A percentile compares a stretch with the other conserved stretches of the same genome.
Conservation (phyloP, 768 basidiomycete genomes). For the Panus rudis region DNA sequence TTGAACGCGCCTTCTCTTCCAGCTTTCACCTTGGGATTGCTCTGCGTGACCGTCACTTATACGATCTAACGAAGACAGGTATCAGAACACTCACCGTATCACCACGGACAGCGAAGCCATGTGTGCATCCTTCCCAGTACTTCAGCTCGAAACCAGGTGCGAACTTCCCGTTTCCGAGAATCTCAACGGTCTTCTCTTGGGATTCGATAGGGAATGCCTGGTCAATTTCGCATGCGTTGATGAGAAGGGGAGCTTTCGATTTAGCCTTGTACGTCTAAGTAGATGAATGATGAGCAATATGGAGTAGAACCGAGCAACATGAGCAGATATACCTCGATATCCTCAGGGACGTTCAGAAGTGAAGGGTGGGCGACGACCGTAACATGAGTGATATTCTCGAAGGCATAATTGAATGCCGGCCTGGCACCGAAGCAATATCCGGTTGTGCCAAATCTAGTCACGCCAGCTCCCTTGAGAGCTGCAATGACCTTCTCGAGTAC, state of each 20-base stretch:
- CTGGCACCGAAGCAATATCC: constrained; percentile 40
- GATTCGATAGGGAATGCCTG: constrained; percentile 25
- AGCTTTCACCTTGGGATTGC: constrained; percentile 13
- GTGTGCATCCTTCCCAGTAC: constrained; percentile 22
- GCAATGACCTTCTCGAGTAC: constrained; percentile 30
- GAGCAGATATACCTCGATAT: constrained; percentile 27
- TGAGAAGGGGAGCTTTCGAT: constrained; percentile 34
- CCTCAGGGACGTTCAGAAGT: constrained; percentile 28
- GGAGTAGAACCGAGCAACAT: not conserved
- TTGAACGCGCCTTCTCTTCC: constrained; percentile 37
- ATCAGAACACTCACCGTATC: constrained; percentile 16
- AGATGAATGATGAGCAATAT: not conserved
- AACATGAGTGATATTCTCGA: constrained; percentile 32
- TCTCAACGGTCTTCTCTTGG: constrained; percentile 28
- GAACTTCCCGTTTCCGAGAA: constrained; percentile 31
- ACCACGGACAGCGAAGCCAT: constrained; percentile 35
- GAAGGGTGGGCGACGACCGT: constrained; percentile 42
- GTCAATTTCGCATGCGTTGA: constrained; percentile 34
- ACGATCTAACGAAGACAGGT: not conserved
- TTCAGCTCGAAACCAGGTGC: constrained; percentile 30
- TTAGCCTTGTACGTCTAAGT: constrained; percentile 38
- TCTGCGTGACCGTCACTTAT: constrained; percentile 1
- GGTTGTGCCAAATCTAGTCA: constrained; percentile 32
- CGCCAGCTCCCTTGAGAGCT: constrained; percentile 31
- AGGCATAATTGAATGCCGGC: constrained; percentile 38